Conservation (phyloP, 345 rosid species). For the Linum usitatissimum region DNA sequence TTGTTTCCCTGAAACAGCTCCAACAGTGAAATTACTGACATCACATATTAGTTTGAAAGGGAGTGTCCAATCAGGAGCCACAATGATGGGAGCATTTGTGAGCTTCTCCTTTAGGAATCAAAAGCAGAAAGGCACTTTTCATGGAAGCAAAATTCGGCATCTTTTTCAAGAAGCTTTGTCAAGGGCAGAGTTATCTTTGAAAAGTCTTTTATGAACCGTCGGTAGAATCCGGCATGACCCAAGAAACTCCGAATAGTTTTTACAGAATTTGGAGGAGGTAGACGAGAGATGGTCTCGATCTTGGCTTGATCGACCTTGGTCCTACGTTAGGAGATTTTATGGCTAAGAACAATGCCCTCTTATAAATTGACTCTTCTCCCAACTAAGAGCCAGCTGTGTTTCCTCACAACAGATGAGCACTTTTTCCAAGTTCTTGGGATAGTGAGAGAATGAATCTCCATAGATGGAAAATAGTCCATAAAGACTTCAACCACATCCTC, state of each 20-base stretch:
- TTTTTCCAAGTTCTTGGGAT: not conserved
- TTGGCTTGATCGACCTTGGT: not conserved
- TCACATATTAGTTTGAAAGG: not conserved
- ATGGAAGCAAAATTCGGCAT: not conserved
- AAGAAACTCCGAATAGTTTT: not conserved
- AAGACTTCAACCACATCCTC: not conserved
- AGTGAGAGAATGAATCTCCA: not conserved
- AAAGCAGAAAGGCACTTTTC: not conserved
- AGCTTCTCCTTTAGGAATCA: not conserved
- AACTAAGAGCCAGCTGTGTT: not conserved
- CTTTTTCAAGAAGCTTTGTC: not conserved
- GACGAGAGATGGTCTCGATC: not conserved
- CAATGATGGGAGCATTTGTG: not conserved
- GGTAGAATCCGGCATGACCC: not conserved
- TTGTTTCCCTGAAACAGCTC: not conserved
- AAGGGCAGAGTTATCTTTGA: not conserved
- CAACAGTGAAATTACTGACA: not conserved
- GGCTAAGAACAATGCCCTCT: not conserved
- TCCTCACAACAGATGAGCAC: not conserved
- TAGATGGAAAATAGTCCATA: not conserved
- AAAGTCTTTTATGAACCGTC: not conserved
- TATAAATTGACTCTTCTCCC: not conserved
- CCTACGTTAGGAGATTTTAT: not conserved
- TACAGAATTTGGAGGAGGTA: not conserved
- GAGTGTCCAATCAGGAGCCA: not conserved